A percentile compares a stretch with the other conserved stretches of the same genome.
Evolutionary conservation across 306 rosid species (phyloP).

Genomic region (Fagus sylvatica): DNA sequence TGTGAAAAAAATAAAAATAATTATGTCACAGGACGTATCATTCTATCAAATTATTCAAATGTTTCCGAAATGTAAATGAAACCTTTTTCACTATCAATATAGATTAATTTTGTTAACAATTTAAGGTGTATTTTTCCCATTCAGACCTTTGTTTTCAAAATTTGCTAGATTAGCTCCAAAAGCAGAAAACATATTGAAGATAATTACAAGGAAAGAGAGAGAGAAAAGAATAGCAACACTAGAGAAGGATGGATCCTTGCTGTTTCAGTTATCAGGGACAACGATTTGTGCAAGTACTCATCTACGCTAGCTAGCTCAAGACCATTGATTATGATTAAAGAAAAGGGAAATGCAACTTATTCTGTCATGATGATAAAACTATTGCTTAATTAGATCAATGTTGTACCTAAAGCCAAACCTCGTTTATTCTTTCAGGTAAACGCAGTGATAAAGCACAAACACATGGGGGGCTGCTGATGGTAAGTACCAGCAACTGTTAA

Average conservation of each 20-base stretch:
- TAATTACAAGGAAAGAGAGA: too few relatives aligned
- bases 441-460: conserved; percentile 40
- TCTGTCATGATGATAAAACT: conserved; percentile 20
- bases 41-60: too few relatives aligned
- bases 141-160: not conserved
- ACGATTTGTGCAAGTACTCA: conserved; percentile 28
- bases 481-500: conserved; percentile 31
- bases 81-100: not conserved
- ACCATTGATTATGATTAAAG: conserved; percentile 10
- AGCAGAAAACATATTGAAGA: not conserved
- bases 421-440: conserved; percentile 24
- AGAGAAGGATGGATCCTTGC: conserved; percentile 25
- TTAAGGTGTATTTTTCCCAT: not conserved
- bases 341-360: conserved; percentile 32
- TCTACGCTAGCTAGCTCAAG: conserved; percentile 14
- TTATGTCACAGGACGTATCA: too few relatives aligned
- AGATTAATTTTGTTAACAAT: not conserved
- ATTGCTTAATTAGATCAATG: conserved; percentile 13
- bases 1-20: too few relatives aligned
- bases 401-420: conserved; percentile 21
- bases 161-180: not conserved
- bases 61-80: not conserved
- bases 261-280: conserved; percentile 31
- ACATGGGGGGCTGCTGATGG: conserved; percentile 32
- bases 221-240: not conserved